Conservation (phyloP, 805 yeast species). For the Metschnikowia lachancei region DNA sequence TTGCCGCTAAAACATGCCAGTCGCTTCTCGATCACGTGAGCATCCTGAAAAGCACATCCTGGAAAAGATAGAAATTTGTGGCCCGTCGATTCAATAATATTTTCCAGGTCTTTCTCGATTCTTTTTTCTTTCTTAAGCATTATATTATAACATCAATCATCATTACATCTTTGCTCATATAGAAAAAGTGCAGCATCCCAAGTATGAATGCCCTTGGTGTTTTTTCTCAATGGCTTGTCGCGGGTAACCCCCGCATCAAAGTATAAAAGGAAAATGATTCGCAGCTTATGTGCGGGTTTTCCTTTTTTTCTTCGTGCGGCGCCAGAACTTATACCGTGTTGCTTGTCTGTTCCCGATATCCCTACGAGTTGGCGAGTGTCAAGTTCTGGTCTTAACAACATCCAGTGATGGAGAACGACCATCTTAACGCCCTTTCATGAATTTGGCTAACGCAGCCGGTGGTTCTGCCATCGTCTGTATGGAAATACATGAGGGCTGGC, state of each 20-base stretch:
- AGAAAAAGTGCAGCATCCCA: too few species aligned
- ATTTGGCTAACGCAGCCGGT: constrained; percentile 22
- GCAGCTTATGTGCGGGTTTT: background rate
- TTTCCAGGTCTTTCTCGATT: background rate
- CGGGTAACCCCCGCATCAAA: constrained; percentile 17
- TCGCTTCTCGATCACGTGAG: too few species aligned
- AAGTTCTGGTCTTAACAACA: constrained; percentile 48
- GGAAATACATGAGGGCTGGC: constrained; percentile 45
- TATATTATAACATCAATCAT: too few species aligned
- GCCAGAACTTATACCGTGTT: constrained; percentile 52
- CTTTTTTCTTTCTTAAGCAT: background rate
- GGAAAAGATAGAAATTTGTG: too few species aligned
- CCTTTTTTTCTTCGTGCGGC: constrained; percentile 44
- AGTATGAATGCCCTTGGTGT: too few species aligned
- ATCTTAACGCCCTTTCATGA: constrained; percentile 46
- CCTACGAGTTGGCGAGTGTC: constrained; percentile 52
- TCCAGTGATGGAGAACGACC: constrained; percentile 40
- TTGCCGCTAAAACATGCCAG: too few species aligned
- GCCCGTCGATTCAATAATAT: background rate
- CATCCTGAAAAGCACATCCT: too few species aligned
- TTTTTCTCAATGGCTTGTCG: background rate
- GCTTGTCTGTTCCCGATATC: constrained; percentile 47
- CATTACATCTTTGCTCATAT: too few species aligned
- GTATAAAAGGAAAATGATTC: constrained; percentile 12
- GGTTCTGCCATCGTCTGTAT: constrained; percentile 21